Evolutionary conservation across 495 filamentous ascomycete genomes (phyloP), one percentile per base, ranked within the genome.

Genomic region (Cercophora scortea): DNA sequence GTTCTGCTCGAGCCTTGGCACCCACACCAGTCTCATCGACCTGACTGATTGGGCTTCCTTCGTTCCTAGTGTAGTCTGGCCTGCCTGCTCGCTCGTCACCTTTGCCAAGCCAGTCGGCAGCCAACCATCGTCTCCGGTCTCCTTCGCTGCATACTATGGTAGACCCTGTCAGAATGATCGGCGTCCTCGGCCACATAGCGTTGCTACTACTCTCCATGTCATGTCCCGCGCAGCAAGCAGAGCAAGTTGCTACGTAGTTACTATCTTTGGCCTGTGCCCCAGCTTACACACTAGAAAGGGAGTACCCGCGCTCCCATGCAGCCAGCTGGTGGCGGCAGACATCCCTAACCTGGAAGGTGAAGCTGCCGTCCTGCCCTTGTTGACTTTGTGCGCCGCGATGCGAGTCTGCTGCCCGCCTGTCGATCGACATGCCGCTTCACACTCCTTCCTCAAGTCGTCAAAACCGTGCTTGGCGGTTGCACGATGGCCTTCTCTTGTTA

Each of bases 291-390:
- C 49, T 15, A n/a, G 11, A 35, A 33, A 43, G 56, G 60, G 60
- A 62, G 51, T 51, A 51, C 51, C 60, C 60, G 60, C 57, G 32
- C 50, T 34, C 39, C 34, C 47, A 35, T 45, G 45, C 40, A 40
- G 44, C 52, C 44, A 49, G 38, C n/a, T 19, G 18, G 8, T 6
- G 16, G 45, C 60, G 60, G 60, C 19, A 54, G 12, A 55, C 18
- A 33, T 16, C 17, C 60, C 60, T 39, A 65, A 65, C 45, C 35
- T 35, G 59, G 63, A 63, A 65, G 63, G 63, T 65, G 60, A 55
- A 25, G 16, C 39, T 34, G 19, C n/a, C 16, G 36, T 50, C 13
- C 43, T 52, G 55, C 54, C 57, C 49, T 50, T 45, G 8, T 49
- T 12, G 17, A 19, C 19, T 45, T 51, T 13, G 50, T 33, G 51